Percentiles rank a stretch among this genome's conserved stretches.
Evolutionary conservation across 768 basidiomycete species (phyloP).

Genomic region (Ramaria rubella): DNA sequence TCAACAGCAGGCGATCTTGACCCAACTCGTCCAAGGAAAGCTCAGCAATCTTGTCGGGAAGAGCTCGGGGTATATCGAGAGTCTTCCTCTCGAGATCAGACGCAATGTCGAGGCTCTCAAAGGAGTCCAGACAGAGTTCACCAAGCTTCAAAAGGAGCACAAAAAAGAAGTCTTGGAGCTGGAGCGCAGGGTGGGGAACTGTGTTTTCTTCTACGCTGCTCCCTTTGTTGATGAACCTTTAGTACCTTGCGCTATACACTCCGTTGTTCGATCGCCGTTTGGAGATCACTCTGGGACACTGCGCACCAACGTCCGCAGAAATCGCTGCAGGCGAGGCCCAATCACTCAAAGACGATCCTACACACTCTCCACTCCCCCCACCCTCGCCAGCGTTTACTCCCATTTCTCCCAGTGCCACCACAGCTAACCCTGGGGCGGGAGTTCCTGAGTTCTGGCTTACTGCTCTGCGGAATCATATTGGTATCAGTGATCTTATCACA

Average conservation of each 20-base stretch:
- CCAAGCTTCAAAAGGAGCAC: constrained; percentile 86
- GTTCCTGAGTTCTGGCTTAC: constrained; percentile 99
- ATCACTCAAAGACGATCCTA: constrained; percentile 68
- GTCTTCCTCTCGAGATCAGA: constrained; percentile 73
- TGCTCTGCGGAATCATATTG: constrained; percentile 86
- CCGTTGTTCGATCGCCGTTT: constrained; percentile 85
- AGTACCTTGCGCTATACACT: constrained; percentile 37
- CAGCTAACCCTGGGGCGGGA: constrained; percentile 29
- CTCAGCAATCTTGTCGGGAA: constrained; percentile 81
- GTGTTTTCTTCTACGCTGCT: background rate
- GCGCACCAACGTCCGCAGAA: constrained; percentile 71
- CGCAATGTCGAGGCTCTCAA: constrained; percentile 86
- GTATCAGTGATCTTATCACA: constrained; percentile 81
- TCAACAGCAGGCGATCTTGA: constrained; percentile 59
- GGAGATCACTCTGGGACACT: constrained; percentile 74
- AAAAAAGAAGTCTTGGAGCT: constrained; percentile 92
- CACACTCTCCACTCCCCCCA: constrained; percentile 54
- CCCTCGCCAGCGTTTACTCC: constrained; percentile 27
- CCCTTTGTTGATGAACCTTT: background rate
- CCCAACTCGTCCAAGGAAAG: constrained; percentile 77
- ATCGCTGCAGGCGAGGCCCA: constrained; percentile 71
- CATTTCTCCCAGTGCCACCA: constrained; percentile 21
- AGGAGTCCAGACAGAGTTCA: constrained; percentile 88
- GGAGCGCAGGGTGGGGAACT: constrained; percentile 77
- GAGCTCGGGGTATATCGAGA: constrained; percentile 93